These are phyloP conservation scores for Pyricularia grisea DNA, from an alignment of 2,329 filamentous ascomycete genomes.

Conservation along the genomic window DNA sequence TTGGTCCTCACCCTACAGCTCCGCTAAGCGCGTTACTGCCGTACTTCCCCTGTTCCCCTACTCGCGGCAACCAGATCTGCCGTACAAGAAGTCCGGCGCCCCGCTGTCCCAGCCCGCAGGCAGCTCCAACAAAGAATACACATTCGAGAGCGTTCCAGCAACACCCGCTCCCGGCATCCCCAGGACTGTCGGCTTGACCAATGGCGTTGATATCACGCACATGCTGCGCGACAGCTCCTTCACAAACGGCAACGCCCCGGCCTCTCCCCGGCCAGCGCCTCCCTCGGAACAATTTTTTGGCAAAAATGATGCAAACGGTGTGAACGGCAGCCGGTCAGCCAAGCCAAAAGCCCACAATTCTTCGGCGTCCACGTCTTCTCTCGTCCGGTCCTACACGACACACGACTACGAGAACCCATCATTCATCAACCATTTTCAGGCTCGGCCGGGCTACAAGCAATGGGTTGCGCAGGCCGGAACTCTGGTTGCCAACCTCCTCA, in stretches of 20 bases:
- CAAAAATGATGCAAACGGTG: constrained; percentile 14
- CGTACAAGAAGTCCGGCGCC: constrained; percentile 91
- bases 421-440: constrained; percentile 52
- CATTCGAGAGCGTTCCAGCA: constrained; percentile 84
- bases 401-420: constrained; percentile 56
- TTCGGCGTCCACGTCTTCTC: constrained; percentile 25
- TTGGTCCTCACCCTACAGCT: constrained; percentile 23
- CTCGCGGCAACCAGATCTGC: constrained; percentile 89
- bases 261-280: constrained; percentile 16
- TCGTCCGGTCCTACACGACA: constrained; percentile 43
- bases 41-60: constrained; percentile 95
- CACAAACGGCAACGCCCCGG: constrained; percentile 30
- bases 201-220: constrained; percentile 65
- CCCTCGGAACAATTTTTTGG: constrained; percentile 8
- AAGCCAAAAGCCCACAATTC: constrained; percentile 16
- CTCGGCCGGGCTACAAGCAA: constrained; percentile 91
- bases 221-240: constrained; percentile 62
- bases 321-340: constrained; percentile 17
- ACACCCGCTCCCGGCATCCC: constrained; percentile 68
- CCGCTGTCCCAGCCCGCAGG: constrained; percentile 58
- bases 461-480: constrained; percentile 98
- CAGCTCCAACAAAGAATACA: constrained; percentile 50
- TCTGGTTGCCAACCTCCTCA: constrained; percentile 86
- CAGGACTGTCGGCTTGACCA: constrained; percentile 56
- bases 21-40: constrained; percentile 84